Base-by-base conservation (phyloP, 2,329 filamentous ascomycete species). In the Colletotrichum spinosum region DNA sequence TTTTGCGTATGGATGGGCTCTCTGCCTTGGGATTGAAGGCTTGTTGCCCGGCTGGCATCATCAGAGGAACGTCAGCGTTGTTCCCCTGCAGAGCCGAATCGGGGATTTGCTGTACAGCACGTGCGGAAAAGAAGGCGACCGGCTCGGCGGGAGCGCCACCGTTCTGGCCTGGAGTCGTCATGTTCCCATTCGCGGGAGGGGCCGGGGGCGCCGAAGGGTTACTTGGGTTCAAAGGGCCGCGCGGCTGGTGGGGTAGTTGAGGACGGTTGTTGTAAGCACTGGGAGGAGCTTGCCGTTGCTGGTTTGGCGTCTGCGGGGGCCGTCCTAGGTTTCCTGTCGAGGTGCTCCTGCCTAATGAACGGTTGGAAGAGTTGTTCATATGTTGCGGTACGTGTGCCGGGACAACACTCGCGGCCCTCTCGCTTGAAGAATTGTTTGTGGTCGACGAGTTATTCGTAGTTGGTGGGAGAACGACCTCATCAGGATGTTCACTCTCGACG, bases 1-100 rank as follows among this genome's bases (percentile, higher is more conserved):
- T 97, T 74, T 95, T 94, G 67, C 93, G 88, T 73, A 97, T 94
- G 0, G 94, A 96, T 0, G 94, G 94, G 67, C 90, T 93, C 72
- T 94, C 91, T 6, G 88, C 84, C 63, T 89, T 89, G 3, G 91
- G 91, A 70, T 94, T 91, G 76, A 94, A 95, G 33, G 84, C 80
- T 11, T 87, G 83, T 6, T 80, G 80, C 8, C 60, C 65, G 79
- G 78, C 42, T 80, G 77, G 3, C 33, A 69, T 51, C 38, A 81
- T 81, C 4, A 82, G 76, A 4, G 77, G 73, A 39, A 79, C 78
- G 9, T 74, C 79, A 51, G 70, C 75, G 68, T 81, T 80, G 45
- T 76, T 80, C 67, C 69, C 82, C 52, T 65, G 77, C 80, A 76
- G 67, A 58, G 69, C 72, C 34, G 68, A 68, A 62, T 87, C 84